phyloP scores from a whole-genome alignment of 495 filamentous ascomycete genomes.

The Beverwykella pulmonaria region DNA sequence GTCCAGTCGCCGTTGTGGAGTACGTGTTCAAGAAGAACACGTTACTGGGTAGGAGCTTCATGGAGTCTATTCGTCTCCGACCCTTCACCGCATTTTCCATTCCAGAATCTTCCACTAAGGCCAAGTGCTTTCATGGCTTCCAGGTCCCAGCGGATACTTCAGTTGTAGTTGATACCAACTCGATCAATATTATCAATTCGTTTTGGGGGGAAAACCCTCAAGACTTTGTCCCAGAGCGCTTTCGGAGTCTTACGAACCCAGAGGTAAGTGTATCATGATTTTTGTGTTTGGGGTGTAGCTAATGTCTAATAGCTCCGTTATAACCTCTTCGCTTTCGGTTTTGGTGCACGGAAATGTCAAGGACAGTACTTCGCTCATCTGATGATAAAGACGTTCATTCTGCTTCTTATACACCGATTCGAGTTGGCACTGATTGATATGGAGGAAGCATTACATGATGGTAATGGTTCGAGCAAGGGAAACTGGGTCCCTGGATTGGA shows the following conservation, averaged over 20 bases:
- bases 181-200: constrained; percentile 44
- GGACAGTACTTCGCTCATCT: not conserved
- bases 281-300: no score
- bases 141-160: constrained; percentile 24
- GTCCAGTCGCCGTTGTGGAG: constrained; percentile 5
- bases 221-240: constrained; percentile 38
- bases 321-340: constrained; percentile 25
- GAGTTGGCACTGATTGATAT: no score
- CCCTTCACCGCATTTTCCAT: constrained; percentile 47
- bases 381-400: no score
- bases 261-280: not conserved
- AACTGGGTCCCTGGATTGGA: no score
- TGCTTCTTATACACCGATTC: no score
- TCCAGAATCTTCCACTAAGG: constrained; percentile 45
- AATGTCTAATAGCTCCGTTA: constrained; percentile 13
- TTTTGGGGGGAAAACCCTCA: constrained; percentile 46
- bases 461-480: no score
- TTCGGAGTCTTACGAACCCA: not conserved
- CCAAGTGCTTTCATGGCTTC: constrained; percentile 39
- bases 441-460: no score
- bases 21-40: constrained; percentile 28
- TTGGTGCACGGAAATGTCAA: not conserved
- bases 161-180: constrained; percentile 47
- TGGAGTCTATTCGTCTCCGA: constrained; percentile 46
- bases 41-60: constrained; percentile 41